Evolutionary conservation across 1,284 basidiomycete genomes (phyloP), one percentile per base, ranked within the genome.

Genomic region (Mycena citricolor): DNA sequence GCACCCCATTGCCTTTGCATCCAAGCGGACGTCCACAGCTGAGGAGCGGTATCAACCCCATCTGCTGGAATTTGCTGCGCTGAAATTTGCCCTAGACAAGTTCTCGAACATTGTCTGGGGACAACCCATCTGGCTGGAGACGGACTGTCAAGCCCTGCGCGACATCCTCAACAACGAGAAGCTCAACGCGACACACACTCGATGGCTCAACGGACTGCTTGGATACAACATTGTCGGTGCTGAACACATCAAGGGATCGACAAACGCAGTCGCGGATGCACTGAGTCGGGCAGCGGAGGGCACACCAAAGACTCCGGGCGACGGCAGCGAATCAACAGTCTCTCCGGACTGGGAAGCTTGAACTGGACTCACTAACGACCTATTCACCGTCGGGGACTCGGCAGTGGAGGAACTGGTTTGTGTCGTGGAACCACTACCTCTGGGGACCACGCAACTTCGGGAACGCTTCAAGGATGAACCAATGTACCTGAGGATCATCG

Each of bases 251-350:
- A 60, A 59, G 13, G 62, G 60, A 8, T n/a, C 13, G 4, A 26
- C 39, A 0, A 63, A 63, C 36, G 26, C 54, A 3, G 59, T 46
- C 8, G 47, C 55, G 13, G 59, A 64, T 38, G 61, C 54, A 0
- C 29, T 63, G 8, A 62, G 61, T 31, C 28, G 55, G 13, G 38
- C 38, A 7, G 16, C 29, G 20, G 38, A 39, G 19, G 38, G 38
- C 7, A 29, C 10, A n/a, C 25, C 22, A 19, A 29, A 50, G 36
- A 49, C 33, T 8, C 14, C 42, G 32, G 62, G 56, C 0, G 58
- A 70, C 30, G 61, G 65, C 2, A 56, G 60, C 37, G 57, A 60
- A 19, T 66, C 62, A 60, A 56, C 56, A 2, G 61, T 65, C 2
- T 35, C 41, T 2, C 46, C 55, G 30, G 64, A 66, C 40, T 65